phyloP scores from a whole-genome alignment of 345 rosid genomes.

The Dipteronia sinensis region DNA sequence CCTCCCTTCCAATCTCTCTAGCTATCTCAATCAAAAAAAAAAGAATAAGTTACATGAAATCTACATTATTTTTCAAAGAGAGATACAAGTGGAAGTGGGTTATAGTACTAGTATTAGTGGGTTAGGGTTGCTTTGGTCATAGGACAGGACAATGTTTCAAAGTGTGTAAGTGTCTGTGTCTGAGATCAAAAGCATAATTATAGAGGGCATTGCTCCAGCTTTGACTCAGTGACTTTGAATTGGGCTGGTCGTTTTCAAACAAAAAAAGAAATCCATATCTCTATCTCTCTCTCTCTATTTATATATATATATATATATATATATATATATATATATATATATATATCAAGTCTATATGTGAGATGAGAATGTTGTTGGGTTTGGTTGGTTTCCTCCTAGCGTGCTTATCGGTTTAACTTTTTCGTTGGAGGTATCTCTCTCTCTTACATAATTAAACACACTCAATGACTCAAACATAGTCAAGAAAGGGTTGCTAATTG shows the following conservation, averaged over 20 bases:
- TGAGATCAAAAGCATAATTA: conserved; percentile 24
- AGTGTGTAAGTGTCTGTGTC: conserved; percentile 24
- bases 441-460: neutral
- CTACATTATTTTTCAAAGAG: no score
- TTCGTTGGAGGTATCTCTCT: conserved; percentile 12
- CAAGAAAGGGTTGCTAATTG: conserved; percentile 17
- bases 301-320: no score
- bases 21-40: neutral
- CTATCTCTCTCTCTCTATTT: neutral
- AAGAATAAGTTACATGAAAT: conserved; percentile 21
- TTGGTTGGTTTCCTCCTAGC: conserved; percentile 36
- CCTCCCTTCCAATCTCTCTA: neutral
- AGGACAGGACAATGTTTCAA: neutral
- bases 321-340: no score
- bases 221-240: conserved; percentile 26
- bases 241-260: conserved; percentile 54
- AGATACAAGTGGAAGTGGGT: neutral
- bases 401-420: conserved; percentile 66
- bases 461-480: neutral
- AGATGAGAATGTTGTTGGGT: conserved; percentile 30
- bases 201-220: conserved; percentile 12
- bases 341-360: conserved; percentile 4
- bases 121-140: neutral
- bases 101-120: neutral
- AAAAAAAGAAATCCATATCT: conserved; percentile 39